Evolutionary conservation across 1,284 basidiomycete species (phyloP), one percentile per base, ranked within the genome.

Genomic region (Prillingera fragicola): DNA sequence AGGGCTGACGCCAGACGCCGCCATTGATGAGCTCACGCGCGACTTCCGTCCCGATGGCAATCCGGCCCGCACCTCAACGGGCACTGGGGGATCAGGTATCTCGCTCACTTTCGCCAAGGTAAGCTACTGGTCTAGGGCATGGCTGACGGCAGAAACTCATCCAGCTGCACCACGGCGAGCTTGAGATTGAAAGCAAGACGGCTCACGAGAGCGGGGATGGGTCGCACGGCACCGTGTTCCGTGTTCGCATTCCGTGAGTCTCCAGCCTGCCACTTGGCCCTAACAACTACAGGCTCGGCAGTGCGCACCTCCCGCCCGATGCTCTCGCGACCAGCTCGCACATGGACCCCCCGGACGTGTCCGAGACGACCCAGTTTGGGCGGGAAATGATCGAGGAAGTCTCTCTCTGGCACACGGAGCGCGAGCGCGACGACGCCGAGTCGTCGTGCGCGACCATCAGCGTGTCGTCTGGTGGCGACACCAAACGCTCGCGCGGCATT

Each of bases 71-170:
- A n/a, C n/a, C n/a, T n/a, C n/a, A n/a, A n/a, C n/a, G n/a, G n/a
- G n/a, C n/a, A n/a, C n/a, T n/a, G n/a, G 71, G 32, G 71, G 72
- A 0, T 71, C 69, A 1, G 73, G 71, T 4, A 73, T 73, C 34
- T 63, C 66, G 19, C 45, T 64, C 18, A 46, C 61, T 5, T 41
- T 63, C 31, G 45, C 54, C 42, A 61, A 59, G 43, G 42, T 43
- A 22, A 8, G 39, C 22, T n/a, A 10, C 12, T 19, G 5, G 22
- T 7, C 19, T 8, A 9, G 5, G 9, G 22, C 22, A 18, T 8
- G 24, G 17, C 43, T 45, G 7, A 45, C 38, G 2, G 13, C 21
- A 50, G 43, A 72, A 72, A 52, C 58, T 74, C 29, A 69, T 75
- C 49, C 71, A 73, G 41, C 56, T 73, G 3, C 70, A 74, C 44